These are phyloP conservation scores for Nannochloropsis granulata DNA, from an alignment of 108 stramenopile species.

Conservation along the genomic window DNA sequence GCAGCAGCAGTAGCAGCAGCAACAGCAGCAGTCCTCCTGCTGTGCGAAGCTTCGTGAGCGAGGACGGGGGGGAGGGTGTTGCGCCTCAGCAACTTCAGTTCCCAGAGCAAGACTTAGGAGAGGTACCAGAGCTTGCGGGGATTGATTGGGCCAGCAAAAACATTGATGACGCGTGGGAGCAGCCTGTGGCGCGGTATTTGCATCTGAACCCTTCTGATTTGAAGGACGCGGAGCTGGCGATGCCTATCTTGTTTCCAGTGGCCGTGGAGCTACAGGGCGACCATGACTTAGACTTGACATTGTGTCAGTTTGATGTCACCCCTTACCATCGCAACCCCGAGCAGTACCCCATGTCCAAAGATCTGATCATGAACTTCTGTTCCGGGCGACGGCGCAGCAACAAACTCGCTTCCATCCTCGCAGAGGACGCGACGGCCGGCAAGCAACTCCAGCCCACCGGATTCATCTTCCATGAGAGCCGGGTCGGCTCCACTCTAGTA, in stretches of 20 bases:
- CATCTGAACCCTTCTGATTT: background rate
- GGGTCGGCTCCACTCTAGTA: slow-evolving; percentile 80
- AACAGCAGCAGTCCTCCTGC: background rate
- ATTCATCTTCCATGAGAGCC: slow-evolving; percentile 82
- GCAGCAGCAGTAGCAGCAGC: background rate
- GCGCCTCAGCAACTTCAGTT: background rate
- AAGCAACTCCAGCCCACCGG: slow-evolving; percentile 35
- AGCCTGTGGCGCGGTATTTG: background rate
- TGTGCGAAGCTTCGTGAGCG: background rate
- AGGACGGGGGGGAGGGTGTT: background rate
- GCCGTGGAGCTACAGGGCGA: background rate
- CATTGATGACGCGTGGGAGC: background rate
- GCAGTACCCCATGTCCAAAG: background rate
- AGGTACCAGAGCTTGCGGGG: background rate
- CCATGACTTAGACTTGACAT: background rate
- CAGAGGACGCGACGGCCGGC: background rate
- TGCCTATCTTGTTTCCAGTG: background rate
- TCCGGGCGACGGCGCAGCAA: background rate
- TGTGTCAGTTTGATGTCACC: background rate
- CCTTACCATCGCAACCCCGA: background rate
- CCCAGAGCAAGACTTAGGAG: background rate
- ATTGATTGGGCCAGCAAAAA: background rate
- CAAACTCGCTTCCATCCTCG: background rate
- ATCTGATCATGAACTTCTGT: background rate
- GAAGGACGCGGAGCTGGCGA: background rate